These are phyloP conservation scores for Acer saccharum DNA, from an alignment of 345 rosid genomes.

Conservation along the genomic window DNA sequence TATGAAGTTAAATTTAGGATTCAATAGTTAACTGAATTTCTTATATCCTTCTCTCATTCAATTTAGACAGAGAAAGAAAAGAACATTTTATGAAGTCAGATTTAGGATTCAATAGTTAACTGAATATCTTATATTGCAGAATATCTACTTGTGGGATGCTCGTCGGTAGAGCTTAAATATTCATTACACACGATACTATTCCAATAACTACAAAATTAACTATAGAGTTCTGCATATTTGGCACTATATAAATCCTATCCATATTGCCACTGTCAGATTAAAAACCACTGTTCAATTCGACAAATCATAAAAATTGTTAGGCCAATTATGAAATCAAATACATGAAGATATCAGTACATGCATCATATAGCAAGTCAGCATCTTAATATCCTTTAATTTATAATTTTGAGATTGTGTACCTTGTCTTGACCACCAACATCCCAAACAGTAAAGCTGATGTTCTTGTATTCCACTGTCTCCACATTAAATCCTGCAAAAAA, in stretches of 20 bases:
- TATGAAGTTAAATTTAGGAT: neutral
- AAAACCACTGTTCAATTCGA: neutral
- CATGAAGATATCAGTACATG: neutral
- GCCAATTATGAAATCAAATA: neutral
- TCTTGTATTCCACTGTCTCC: slow-evolving; percentile 93
- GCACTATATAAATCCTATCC: neutral
- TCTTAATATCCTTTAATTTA: neutral
- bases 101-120: neutral
- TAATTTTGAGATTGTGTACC: slow-evolving; percentile 40
- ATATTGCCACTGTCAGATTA: neutral
- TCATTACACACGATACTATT: neutral
- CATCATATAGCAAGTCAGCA: neutral
- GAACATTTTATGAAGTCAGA: neutral
- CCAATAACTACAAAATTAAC: neutral
- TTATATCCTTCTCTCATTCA: neutral
- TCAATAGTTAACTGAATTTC: neutral
- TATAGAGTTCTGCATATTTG: neutral
- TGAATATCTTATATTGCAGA: neutral
- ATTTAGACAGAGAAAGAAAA: no score
- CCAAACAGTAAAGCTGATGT: slow-evolving; percentile 88
- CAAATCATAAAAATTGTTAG: neutral
- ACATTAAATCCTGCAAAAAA: slow-evolving; percentile 73
- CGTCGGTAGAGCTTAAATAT: neutral
- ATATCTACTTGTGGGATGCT: neutral
- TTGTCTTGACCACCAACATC: slow-evolving; percentile 98